phyloP scores from a whole-genome alignment of 441 rosid genomes.

The Corymbia citriodora region DNA sequence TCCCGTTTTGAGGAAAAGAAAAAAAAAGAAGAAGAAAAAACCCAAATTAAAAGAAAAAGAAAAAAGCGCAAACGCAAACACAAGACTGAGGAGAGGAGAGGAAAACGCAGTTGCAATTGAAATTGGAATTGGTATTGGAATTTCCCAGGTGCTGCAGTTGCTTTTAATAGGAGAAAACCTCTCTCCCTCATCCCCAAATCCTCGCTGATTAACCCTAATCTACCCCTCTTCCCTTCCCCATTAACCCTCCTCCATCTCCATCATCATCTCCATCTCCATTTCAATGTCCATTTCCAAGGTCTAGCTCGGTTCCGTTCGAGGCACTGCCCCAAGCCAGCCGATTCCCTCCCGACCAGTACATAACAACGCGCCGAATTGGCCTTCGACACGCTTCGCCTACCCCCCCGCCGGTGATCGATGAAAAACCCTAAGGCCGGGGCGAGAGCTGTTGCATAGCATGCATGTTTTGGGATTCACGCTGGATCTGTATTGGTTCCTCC shows the following conservation, averaged over 20 bases:
- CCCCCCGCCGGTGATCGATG: neutral
- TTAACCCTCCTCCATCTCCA: neutral
- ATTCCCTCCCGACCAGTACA: neutral
- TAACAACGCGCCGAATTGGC: neutral
- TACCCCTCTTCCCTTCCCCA: neutral
- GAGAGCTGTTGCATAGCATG: slow-evolving; percentile 17
- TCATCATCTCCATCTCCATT: neutral
- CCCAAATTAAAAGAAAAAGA: accelerated
- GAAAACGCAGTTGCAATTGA: neutral
- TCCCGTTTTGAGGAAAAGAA: neutral
- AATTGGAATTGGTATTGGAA: neutral
- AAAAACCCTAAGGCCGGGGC: slow-evolving; percentile 3
- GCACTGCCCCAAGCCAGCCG: neutral
- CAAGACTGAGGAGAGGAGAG: neutral
- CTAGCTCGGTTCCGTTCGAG: neutral
- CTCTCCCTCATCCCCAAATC: neutral
- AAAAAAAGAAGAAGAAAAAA: accelerated
- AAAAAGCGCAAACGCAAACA: neutral
- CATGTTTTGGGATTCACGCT: slow-evolving; percentile 72
- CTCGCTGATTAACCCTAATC: neutral
- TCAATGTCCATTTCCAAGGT: neutral
- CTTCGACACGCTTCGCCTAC: neutral
- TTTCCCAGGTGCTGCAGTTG: neutral
- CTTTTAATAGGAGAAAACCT: neutral
- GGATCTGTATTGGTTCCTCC: slow-evolving; percentile 83